Evolutionary conservation across 176 grass and related monocot species (phyloP).

Genomic region (Chrysopogon serrulatus): DNA sequence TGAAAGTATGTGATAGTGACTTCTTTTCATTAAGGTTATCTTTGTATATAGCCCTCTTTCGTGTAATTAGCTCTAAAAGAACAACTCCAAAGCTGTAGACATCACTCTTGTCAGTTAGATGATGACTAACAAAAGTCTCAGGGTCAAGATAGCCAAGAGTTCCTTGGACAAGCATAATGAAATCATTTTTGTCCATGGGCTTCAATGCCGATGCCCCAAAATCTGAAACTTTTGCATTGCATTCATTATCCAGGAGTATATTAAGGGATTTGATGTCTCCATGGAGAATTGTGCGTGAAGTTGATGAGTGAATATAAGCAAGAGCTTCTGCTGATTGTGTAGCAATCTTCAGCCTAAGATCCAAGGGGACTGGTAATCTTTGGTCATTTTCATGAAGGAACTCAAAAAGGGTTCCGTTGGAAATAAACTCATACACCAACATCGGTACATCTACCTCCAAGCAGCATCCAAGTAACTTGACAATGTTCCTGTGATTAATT

Average conservation of each 20-base stretch:
- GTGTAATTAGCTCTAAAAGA: slow-evolving; percentile 60
- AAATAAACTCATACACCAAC: slow-evolving; percentile 44
- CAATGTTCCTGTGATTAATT: slow-evolving; percentile 50
- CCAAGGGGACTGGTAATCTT: slow-evolving; percentile 7
- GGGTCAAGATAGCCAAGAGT: neutral
- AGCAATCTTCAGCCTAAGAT: slow-evolving; percentile 35
- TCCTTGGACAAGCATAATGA: slow-evolving; percentile 56
- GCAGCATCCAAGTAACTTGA: slow-evolving; percentile 40
- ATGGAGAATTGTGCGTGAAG: slow-evolving; percentile 35
- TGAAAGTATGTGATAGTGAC: neutral
- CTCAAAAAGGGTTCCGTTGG: slow-evolving; percentile 38
- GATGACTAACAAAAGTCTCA: neutral
- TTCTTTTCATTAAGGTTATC: slow-evolving; percentile 17
- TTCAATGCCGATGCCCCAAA: slow-evolving; percentile 62
- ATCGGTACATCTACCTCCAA: slow-evolving; percentile 40
- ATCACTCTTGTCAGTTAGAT: slow-evolving; percentile 75
- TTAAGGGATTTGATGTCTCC: slow-evolving; percentile 52
- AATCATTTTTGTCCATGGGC: slow-evolving; percentile 41
- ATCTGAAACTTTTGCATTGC: slow-evolving; percentile 45
- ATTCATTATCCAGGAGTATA: slow-evolving; percentile 39
- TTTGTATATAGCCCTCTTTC: slow-evolving; percentile 49
- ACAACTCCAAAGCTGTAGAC: slow-evolving; percentile 71
- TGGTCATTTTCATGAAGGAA: slow-evolving; percentile 30
- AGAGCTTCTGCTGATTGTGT: slow-evolving; percentile 31
- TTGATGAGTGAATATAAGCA: slow-evolving; percentile 46